Conservation (phyloP, 202 grass and related monocot genomes). For the Schoenoplectus tabernaemontani region DNA sequence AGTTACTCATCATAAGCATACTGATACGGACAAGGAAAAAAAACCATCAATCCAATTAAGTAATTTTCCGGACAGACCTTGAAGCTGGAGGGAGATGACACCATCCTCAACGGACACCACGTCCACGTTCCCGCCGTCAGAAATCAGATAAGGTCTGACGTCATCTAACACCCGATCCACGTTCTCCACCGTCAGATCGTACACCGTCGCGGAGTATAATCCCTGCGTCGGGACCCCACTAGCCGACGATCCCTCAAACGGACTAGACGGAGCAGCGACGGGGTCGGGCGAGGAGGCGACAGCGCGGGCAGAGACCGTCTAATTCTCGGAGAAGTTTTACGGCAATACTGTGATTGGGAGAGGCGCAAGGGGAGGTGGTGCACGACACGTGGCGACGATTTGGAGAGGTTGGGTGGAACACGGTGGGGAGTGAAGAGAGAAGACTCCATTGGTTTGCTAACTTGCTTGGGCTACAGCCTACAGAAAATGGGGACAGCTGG, state of each 20-base stretch:
- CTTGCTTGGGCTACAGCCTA: neutral
- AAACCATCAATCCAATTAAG: neutral
- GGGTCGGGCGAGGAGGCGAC: constrained; percentile 10
- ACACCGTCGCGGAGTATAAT: constrained; percentile 59
- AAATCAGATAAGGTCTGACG: constrained; percentile 82
- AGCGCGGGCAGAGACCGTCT: constrained; percentile 17
- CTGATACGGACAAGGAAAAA: neutral
- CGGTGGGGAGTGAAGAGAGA: neutral
- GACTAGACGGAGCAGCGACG: constrained; percentile 44
- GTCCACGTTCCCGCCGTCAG: constrained; percentile 75
- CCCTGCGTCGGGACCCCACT: constrained; percentile 24
- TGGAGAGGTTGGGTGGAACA: constrained; percentile 4
- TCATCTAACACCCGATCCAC: constrained; percentile 76
- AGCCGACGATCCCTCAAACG: constrained; percentile 6
- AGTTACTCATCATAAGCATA: no score
- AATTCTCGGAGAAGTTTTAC: no score
- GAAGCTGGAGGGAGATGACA: constrained; percentile 80
- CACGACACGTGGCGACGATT: neutral
- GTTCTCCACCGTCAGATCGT: constrained; percentile 69
- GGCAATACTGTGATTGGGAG: neutral
- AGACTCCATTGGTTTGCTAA: neutral
- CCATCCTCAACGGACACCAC: constrained; percentile 78
- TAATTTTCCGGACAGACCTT: constrained; percentile 34
- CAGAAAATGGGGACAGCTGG: neutral
- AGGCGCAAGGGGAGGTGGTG: neutral